Evolutionary conservation across 768 basidiomycete species (phyloP), one percentile per base, ranked within the genome.

Genomic region (Leccinellum rugosiceps): DNA sequence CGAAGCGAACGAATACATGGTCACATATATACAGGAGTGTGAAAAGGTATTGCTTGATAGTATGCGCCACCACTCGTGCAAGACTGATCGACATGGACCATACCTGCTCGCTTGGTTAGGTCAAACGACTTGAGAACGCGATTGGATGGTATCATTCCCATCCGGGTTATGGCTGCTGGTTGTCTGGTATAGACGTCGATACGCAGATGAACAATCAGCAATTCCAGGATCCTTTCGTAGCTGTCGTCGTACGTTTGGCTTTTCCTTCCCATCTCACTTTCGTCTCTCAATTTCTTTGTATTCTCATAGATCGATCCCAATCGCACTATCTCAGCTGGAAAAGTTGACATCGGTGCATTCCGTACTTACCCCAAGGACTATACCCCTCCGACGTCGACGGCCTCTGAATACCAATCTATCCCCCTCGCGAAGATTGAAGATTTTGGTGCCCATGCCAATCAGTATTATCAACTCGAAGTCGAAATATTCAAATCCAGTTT

Each of bases 81-180:
- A 34, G 25, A 7, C 21, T 53, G 50, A 58, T 56, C 0, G 35
- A 13, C 52, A 28, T 50, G 6, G 19, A 32, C 15, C 5, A 8
- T 46, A 13, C 38, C 26, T 15, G 32, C 14, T 44, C 13, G 14
- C 6, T 50, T 23, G 46, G 45, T 52, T 72, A 97, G 86, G 94
- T 91, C 14, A 89, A 87, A 51, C 78, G 94, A 67, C 77, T 85
- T 49, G 94, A 96, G 71, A 86, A 94, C 69, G 87, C 86, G 7
- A 90, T 95, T 62, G 94, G 94, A n/a, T 96, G 94, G 94, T 97
- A 97, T 71, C 94, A 97, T 72, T 96, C 94, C 15, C 97, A 99
- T 76, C 97, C 97, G 6, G 97, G 97, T 14, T 99, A 98, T 69
- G 97, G 97, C 17, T 99, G 97, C 73, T 99, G 97, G 97, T 77